Evolutionary conservation across 2,329 filamentous ascomycete species (phyloP).

Genomic region (Colletotrichum tanaceti): DNA sequence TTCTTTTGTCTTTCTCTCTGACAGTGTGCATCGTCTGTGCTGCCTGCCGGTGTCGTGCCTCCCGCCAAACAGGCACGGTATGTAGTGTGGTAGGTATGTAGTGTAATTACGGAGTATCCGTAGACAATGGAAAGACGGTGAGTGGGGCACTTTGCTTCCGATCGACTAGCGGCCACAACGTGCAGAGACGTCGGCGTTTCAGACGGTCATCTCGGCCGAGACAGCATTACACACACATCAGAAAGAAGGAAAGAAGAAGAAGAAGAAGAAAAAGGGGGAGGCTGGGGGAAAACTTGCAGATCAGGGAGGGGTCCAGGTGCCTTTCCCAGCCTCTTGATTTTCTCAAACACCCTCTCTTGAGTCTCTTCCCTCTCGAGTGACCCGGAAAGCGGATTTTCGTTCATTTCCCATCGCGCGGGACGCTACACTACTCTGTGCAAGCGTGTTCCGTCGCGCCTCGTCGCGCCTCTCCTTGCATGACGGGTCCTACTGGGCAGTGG

Average conservation of each 20-base stretch:
- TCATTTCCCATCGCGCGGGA: not conserved
- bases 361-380: not conserved
- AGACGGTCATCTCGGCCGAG: slow-evolving; percentile 35
- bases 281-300: slow-evolving; percentile 20
- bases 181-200: slow-evolving; percentile 34
- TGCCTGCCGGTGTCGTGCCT: slow-evolving; percentile 8
- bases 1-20: slow-evolving; percentile 3
- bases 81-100: no score
- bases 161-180: slow-evolving; percentile 22
- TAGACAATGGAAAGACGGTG: no score
- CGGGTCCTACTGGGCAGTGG: not conserved
- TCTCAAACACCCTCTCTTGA: not conserved
- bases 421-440: no score
- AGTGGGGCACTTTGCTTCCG: slow-evolving; percentile 17
- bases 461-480: slow-evolving; percentile 8
- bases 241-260: not conserved
- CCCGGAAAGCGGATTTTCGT: not conserved
- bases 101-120: no score
- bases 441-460: not conserved
- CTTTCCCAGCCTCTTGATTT: slow-evolving; percentile 16
- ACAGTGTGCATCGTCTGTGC: not conserved
- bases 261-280: slow-evolving; percentile 20
- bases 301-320: not conserved
- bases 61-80: slow-evolving; percentile 1
- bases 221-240: not conserved